phyloP scores from a whole-genome alignment of 176 grass and related monocot species.

The Saccharum spontaneum region DNA sequence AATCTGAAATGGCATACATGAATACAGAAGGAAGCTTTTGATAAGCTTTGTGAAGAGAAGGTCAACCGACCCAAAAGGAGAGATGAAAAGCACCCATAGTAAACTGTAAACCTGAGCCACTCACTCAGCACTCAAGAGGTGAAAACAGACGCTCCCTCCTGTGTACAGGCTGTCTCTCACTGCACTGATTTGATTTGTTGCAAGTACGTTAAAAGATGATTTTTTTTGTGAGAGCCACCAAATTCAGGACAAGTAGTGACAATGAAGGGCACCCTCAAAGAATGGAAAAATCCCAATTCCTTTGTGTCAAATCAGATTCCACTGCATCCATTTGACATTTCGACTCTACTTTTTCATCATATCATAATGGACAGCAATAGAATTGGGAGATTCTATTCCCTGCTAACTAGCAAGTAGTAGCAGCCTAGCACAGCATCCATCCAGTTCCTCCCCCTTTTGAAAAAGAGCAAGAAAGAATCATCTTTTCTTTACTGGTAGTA shows the following conservation, averaged over 20 bases:
- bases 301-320: background rate
- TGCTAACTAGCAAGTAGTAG: background rate
- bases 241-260: background rate
- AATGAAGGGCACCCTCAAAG: background rate
- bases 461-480: no score
- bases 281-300: background rate
- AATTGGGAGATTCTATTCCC: background rate
- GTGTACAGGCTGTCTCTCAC: background rate
- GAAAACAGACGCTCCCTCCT: background rate
- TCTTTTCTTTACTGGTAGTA: no score
- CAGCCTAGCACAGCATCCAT: background rate
- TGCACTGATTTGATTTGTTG: background rate
- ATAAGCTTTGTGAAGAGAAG: background rate
- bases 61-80: background rate
- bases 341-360: background rate
- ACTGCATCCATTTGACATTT: background rate
- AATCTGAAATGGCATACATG: no score
- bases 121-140: no score
- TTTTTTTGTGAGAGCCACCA: background rate
- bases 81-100: background rate
- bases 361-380: background rate
- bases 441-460: background rate
- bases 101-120: background rate
- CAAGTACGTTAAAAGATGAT: background rate
- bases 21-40: background rate